Evolutionary conservation across 2,329 filamentous ascomycete genomes (phyloP).

Genomic region (Fusarium clavum): DNA sequence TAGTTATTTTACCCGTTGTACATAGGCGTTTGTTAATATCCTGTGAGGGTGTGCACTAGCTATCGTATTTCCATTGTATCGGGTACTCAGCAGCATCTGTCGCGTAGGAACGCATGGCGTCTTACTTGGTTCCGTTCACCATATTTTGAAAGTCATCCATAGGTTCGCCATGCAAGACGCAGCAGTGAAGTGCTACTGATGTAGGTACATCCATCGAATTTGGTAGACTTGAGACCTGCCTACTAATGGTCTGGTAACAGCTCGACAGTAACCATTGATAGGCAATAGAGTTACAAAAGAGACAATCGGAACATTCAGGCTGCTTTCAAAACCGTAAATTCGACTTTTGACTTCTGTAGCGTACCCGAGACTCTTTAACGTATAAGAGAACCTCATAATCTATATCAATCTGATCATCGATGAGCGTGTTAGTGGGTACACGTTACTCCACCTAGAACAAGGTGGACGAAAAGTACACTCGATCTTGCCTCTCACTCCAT

Average conservation of each 20-base stretch:
- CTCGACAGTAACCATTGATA: background rate
- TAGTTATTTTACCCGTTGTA: slow-evolving; percentile 7
- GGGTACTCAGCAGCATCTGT: background rate
- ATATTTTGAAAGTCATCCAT: background rate
- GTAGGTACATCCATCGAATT: background rate
- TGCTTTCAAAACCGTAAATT: rapidly evolving
- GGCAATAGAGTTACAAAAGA: background rate
- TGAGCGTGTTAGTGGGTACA: slow-evolving; percentile 24
- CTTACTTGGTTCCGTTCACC: background rate
- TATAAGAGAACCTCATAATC: background rate
- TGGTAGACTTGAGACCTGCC: background rate
- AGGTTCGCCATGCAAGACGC: background rate
- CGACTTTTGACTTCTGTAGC: background rate
- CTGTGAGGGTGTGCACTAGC: slow-evolving; percentile 21
- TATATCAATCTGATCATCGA: background rate
- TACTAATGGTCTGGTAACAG: background rate
- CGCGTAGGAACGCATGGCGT: background rate
- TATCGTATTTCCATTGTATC: background rate
- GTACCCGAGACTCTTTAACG: background rate
- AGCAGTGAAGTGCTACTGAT: background rate
- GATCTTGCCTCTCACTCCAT: slow-evolving; percentile 22
- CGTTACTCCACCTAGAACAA: background rate
- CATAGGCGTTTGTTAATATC: slow-evolving; percentile 5
- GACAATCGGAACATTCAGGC: background rate
- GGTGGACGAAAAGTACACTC: slow-evolving; percentile 8